Base-by-base conservation (phyloP, 1,284 basidiomycete genomes). In the Naganishia cerealis region DNA sequence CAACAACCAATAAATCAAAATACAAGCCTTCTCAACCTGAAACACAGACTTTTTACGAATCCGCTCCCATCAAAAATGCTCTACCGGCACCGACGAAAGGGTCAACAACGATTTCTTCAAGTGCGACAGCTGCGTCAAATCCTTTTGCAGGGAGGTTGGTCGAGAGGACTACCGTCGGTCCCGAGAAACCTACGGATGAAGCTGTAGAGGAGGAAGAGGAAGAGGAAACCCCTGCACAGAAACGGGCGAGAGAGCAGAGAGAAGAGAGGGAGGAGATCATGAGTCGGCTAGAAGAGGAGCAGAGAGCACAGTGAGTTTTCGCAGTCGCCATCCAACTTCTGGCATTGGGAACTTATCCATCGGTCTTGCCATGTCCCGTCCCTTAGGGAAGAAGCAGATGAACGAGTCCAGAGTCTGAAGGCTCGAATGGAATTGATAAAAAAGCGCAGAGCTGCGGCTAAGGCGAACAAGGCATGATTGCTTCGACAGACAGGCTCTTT, bases 261-360 rank as follows among this genome's bases (percentile, higher is more conserved):
- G 80, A 81, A 68, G 80, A 81, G 73, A 73, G 74, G 61, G 80
- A 81, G 70, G 80, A 81, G 72, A 79, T 81, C 26, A 75, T 81
- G 66, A 71, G 68, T 46, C 67, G 80, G 13, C 67, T 81, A 39
- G 78, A 80, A 63, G 80, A 80, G 62, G 80, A 81, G 71, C 74
- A 78, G 70, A 69, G 80, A 43, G 80, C 80, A 29, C 80, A 81
- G 79, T 81, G 67, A 75, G 80, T 79, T n/a, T 33, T 16, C 6
- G 6, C 29, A 33, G 5, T 36, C 16, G 4, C 48, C 4, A 18
- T 43, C 3, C 24, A 6, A 18, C 36, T 29, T 39, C 36, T 52
- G 18, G 24, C 4, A n/a, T 53, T 53, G 24, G 13, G 2, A 13
- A n/a, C 21, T 42, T 52, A 43, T 53, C 52, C 18, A 57, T 67